Evolutionary conservation across 257 asterid genomes (phyloP).

Genomic region (Salvia hispanica): DNA sequence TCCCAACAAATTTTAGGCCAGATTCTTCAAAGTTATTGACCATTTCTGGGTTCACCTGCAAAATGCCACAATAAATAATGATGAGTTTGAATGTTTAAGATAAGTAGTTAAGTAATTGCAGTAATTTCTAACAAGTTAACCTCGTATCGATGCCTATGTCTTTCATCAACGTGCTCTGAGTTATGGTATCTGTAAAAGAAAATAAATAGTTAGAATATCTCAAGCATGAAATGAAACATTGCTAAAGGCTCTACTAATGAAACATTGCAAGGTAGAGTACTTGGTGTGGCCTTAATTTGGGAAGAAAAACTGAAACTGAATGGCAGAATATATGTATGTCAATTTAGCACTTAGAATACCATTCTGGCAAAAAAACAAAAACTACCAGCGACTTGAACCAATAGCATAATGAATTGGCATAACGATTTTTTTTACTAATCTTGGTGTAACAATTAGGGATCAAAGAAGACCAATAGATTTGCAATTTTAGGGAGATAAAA

Average conservation of each 20-base stretch:
- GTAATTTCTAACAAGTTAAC: slow-evolving; percentile 40
- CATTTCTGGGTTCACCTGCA: slow-evolving; percentile 88
- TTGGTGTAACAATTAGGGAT: not conserved
- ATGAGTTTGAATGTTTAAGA: slow-evolving; percentile 19
- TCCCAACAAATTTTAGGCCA: slow-evolving; percentile 88
- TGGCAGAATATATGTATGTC: too few species aligned
- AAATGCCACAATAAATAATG: slow-evolving; percentile 27
- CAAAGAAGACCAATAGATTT: not conserved
- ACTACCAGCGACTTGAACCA: slow-evolving; percentile 14
- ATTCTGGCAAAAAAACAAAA: not conserved
- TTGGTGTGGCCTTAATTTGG: not conserved
- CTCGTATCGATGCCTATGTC: slow-evolving; percentile 98
- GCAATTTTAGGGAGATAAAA: slow-evolving; percentile 16
- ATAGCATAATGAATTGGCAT: slow-evolving; percentile 8
- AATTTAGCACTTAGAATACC: too few species aligned
- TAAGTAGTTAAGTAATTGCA: slow-evolving; percentile 9
- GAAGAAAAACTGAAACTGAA: not conserved
- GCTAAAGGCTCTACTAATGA: slow-evolving; percentile 10
- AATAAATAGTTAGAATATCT: slow-evolving; percentile 24
- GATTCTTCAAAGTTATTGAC: slow-evolving; percentile 66
- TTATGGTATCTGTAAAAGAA: slow-evolving; percentile 58
- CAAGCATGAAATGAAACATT: not conserved
- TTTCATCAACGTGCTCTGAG: slow-evolving; percentile 73
- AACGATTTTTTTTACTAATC: not conserved
- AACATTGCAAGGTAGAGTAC: not conserved